Base-by-base conservation (phyloP, 352 stramenopile species). In the Phytophthora brassicae region DNA sequence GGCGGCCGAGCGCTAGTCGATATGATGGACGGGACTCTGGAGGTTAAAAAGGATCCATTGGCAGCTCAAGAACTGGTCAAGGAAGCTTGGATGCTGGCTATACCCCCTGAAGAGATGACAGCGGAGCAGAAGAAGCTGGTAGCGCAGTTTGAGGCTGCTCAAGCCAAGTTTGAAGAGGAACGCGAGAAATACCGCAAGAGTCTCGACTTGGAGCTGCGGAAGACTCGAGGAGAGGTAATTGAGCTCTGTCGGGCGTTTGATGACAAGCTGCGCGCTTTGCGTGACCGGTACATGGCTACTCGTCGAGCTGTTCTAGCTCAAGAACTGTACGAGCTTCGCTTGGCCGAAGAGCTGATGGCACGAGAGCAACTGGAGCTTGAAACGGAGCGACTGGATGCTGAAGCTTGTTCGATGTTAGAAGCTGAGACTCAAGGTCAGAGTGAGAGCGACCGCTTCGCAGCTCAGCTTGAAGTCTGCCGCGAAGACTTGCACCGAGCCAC, bases 11-110 rank as follows among this genome's bases (percentile, higher is more conserved):
- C 88, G 6, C 65, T 97, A 4, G 56, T 80, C 0, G 91, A 97
- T 52, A 98, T 98, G 93, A 98, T 98, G 93, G 75, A 97, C 65
- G 93, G 92, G 22, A 98, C 92, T 26, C 72, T 98, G 9, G 92
- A 98, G 55, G 78, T 82, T 2, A 95, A 94, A 56, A 96, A 94
- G 51, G 89, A 97, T 19, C 75, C 71, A 8, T 59, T 88, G 1
- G 79, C 82, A 4, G 75, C 74, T 0, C 74, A 90, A 24, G 78
- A 76, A 24, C 56, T 85, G 7, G 77, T 89, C 26, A 92, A 95
- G 39, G 84, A 94, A 45, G 65, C 74, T 31, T 98, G 92, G 92
- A 97, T 98, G 85, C 33, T 97, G 38, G 81, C 90, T 4, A 86
- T 81, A 4, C 70, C 84, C 11, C 45, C 64, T 6, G 86, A 89